These are phyloP conservation scores for Herpetomonas samuelpessoai DNA, from an alignment of 208 protist genomes.

Conservation along the genomic window DNA sequence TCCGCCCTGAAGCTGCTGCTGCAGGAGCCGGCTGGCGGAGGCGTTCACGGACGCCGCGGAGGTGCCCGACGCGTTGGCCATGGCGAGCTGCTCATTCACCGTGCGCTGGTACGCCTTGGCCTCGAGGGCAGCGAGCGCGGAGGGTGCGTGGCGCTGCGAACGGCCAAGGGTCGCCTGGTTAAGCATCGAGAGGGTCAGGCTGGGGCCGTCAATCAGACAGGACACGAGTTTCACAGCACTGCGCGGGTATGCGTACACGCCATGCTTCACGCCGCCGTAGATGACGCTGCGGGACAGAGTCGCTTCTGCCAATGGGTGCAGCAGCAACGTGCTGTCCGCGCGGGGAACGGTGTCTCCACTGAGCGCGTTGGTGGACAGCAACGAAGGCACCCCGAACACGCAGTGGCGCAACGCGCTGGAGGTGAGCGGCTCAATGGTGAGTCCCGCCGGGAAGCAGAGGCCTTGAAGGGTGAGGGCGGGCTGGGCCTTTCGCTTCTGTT, in stretches of 20 bases:
- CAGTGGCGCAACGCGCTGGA: conserved; percentile 58
- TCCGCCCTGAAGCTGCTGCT: conserved; percentile 15
- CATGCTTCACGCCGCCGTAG: conserved; percentile 58
- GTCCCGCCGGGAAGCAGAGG: conserved; percentile 53
- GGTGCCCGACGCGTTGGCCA: conserved; percentile 6
- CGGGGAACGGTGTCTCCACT: background rate
- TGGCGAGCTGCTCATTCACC: conserved; percentile 13
- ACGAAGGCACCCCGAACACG: conserved; percentile 46
- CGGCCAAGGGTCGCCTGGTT: conserved; percentile 1
- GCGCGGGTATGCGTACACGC: conserved; percentile 73
- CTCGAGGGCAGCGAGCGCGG: conserved; percentile 23
- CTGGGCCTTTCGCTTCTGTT: background rate
- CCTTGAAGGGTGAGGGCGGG: conserved; percentile 37
- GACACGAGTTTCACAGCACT: conserved; percentile 33
- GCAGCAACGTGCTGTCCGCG: conserved; percentile 39
- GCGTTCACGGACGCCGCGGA: background rate
- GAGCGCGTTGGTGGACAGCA: conserved; percentile 1
- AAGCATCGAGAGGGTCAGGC: conserved; percentile 12
- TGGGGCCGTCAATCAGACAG: conserved; percentile 53
- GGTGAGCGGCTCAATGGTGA: conserved; percentile 53
- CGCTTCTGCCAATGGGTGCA: conserved; percentile 54
- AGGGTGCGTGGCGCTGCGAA: conserved; percentile 12
- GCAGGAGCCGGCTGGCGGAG: conserved; percentile 2
- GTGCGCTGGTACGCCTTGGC: conserved; percentile 21
- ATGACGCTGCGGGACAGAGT: conserved; percentile 53